phyloP scores from a whole-genome alignment of 2,329 filamentous ascomycete genomes.

The Fusarium keratoplasticum region DNA sequence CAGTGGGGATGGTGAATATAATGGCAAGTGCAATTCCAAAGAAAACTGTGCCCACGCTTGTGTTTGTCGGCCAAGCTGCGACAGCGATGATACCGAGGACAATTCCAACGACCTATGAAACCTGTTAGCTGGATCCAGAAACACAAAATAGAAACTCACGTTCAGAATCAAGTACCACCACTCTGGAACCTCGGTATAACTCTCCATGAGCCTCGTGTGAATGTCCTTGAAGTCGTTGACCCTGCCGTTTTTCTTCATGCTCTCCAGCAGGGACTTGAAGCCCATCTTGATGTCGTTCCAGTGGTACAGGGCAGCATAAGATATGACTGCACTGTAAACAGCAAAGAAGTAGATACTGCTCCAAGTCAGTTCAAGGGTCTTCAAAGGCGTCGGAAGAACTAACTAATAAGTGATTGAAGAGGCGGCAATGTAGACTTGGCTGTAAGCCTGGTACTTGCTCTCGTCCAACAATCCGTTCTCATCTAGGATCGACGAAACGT shows the following conservation, averaged over 20 bases:
- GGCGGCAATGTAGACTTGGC: slow-evolving; percentile 47
- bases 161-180: slow-evolving; percentile 55
- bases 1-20: slow-evolving; percentile 58
- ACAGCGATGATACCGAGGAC: slow-evolving; percentile 52
- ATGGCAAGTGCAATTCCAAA: slow-evolving; percentile 56
- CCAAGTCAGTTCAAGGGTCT: neutral
- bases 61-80: slow-evolving; percentile 56
- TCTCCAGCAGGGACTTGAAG: slow-evolving; percentile 37
- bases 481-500: slow-evolving; percentile 58
- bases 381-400: fast-evolving
- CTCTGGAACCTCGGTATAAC: slow-evolving; percentile 60
- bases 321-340: slow-evolving; percentile 49
- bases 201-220: slow-evolving; percentile 56
- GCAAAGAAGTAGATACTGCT: slow-evolving; percentile 38
- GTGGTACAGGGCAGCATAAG: slow-evolving; percentile 51
- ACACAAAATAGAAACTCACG: neutral
- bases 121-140: neutral
- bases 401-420: slow-evolving; percentile 38
- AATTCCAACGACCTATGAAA: slow-evolving; percentile 41
- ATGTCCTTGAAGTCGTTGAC: slow-evolving; percentile 51
- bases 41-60: slow-evolving; percentile 56
- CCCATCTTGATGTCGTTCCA: slow-evolving; percentile 50
- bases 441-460: slow-evolving; percentile 51
- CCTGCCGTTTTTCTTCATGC: slow-evolving; percentile 23
- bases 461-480: slow-evolving; percentile 47